Conservation (phyloP, 192 early-diverging fungal species). For the Radiomyces spectabilis region DNA sequence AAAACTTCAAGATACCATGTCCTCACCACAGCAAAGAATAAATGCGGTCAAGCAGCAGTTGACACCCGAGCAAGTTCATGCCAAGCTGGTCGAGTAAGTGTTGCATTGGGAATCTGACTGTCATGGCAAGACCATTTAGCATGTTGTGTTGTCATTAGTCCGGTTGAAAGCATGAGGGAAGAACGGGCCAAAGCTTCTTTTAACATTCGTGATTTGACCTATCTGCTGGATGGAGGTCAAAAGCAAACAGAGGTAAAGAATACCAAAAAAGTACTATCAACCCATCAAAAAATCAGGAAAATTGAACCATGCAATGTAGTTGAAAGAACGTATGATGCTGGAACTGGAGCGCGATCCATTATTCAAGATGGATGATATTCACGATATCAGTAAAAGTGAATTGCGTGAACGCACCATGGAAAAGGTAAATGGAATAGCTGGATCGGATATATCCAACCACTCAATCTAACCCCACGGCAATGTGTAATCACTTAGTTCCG, state of each 20-base stretch:
- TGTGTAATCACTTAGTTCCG: constrained; percentile 50
- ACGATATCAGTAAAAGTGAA: constrained; percentile 68
- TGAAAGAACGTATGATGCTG: constrained; percentile 77
- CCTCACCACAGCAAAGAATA: constrained; percentile 2
- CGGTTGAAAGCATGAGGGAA: constrained; percentile 41
- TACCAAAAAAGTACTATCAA: too few relatives aligned
- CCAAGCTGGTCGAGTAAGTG: constrained; percentile 4
- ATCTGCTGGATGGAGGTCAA: constrained; percentile 76
- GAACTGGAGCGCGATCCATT: constrained; percentile 80
- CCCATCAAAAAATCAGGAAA: constrained; percentile 27
- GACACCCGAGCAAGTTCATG: constrained; percentile 5
- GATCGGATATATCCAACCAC: neutral
- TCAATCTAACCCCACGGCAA: neutral
- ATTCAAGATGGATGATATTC: constrained; percentile 72
- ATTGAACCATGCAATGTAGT: constrained; percentile 12
- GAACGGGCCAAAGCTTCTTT: constrained; percentile 76
- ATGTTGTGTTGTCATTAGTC: constrained; percentile 13
- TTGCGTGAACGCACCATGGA: constrained; percentile 82
- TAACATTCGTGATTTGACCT: constrained; percentile 69
- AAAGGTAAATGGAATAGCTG: constrained; percentile 43
- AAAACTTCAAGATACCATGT: constrained; percentile 2
- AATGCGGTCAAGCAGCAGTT: constrained; percentile 10
- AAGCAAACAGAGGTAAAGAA: constrained; percentile 32
- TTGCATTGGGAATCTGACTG: too few relatives aligned
- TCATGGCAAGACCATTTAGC: too few relatives aligned